Evolutionary conservation across 208 protist genomes (phyloP), one percentile per base, ranked within the genome.

Genomic region (Trypanosoma rangeli): DNA sequence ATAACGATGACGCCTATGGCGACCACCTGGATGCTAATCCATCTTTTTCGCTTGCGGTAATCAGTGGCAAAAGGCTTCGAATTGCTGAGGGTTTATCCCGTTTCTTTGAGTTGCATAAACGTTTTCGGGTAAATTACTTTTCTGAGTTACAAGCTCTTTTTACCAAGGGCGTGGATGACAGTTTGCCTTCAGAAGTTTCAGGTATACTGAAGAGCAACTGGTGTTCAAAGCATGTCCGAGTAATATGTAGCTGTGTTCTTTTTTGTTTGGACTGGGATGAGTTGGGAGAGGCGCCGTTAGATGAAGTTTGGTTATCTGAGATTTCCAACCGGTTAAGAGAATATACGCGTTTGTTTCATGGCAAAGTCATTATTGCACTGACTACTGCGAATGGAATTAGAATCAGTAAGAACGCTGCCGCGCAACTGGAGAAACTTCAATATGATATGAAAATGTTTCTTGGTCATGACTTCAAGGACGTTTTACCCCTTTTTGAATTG

Each of bases 1-100:
- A 89, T 56, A 74, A 49, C 22, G 84, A 86, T 57, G 67, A 70
- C 16, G 49, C 33, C 42, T 89, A 89, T 68, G 49, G 70, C 13
- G 39, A 54, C 22, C 84, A 89, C 46, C 54, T 78, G 2, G 65
- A 84, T 53, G 64, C 33, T 37, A 72, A 55, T 42, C 84, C 84
- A 8, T 62, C 20, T 12, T 81, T 89, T 62, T 82, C 74, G 12
- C 65, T 86, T 26, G 77, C 71, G 1, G 63, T 68, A 1, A 58
- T 89, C 9, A 70, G 78, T 2, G 37, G 61, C 10, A 60, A 55
- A 49, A 64, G 53, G 1, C 55, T 75, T 24, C 64, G 64, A 20
- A 73, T 85, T 22, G 66, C 77, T 64, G 76, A 78, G 29, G 65
- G 42, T 63, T 13, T 52, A 54, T 55, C 68, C 67, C 26, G 66